Percentiles rank a stretch among this genome's conserved stretches.
phyloP scores from a whole-genome alignment of 2,329 filamentous ascomycete species.

The Colletotrichum sansevieriae region DNA sequence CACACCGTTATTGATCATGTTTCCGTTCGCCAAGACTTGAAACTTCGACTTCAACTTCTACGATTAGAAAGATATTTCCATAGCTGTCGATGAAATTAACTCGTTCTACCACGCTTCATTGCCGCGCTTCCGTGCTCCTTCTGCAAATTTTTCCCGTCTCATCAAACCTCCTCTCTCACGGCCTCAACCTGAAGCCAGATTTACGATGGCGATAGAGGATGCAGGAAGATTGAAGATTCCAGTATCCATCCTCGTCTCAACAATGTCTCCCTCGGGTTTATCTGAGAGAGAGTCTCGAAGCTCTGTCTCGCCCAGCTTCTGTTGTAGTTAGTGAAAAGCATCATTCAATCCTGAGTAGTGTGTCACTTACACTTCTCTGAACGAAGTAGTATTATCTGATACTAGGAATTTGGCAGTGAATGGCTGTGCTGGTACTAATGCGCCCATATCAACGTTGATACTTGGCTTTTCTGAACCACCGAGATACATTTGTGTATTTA shows the following conservation, averaged over 20 bases:
- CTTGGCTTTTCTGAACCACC: conserved; percentile 2
- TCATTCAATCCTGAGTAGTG: background rate
- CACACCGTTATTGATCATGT: too few species aligned
- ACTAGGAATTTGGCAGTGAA: background rate
- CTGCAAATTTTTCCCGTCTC: too few species aligned
- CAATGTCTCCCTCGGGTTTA: background rate
- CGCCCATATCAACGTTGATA: background rate
- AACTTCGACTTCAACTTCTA: too few species aligned
- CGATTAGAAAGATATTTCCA: too few species aligned
- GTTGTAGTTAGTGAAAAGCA: background rate
- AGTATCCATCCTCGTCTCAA: background rate
- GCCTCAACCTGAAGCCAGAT: background rate
- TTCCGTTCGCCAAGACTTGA: too few species aligned
- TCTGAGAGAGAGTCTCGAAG: conserved; percentile 1
- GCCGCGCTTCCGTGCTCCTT: too few species aligned
- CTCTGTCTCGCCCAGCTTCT: conserved; percentile 2
- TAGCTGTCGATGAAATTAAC: too few species aligned
- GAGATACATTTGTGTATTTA: conserved; percentile 14
- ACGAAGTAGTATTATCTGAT: background rate
- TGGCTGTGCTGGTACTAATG: background rate
- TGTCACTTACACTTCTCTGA: conserved; percentile 1
- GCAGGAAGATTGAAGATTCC: background rate
- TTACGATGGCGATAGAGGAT: background rate
- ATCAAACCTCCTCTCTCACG: too few species aligned
- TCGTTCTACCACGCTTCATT: too few species aligned